A percentile compares a stretch with the other conserved stretches of the same genome.
Evolutionary conservation across 2,329 filamentous ascomycete genomes (phyloP).

Genomic region (Ascochyta pisi): DNA sequence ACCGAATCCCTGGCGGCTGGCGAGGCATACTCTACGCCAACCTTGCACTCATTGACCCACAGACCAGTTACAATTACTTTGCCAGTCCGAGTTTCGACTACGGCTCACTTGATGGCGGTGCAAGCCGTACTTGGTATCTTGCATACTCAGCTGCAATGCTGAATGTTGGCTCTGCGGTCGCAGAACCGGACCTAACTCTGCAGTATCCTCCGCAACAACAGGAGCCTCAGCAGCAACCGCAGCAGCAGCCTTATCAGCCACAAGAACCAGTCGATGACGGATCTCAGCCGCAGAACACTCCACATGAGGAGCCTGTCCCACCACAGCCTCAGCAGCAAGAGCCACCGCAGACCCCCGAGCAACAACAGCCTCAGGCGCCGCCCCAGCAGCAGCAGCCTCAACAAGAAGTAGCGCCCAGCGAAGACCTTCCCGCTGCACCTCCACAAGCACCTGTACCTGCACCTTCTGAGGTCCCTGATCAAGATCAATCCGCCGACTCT

Average conservation of each 20-base stretch:
- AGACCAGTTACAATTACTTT: conserved; percentile 78
- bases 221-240: background rate
- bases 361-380: background rate
- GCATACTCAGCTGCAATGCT: conserved; percentile 45
- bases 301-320: background rate
- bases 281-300: no score
- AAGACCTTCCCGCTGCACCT: background rate
- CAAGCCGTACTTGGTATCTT: conserved; percentile 55
- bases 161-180: conserved; percentile 1
- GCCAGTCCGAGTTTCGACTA: conserved; percentile 69
- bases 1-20: conserved; percentile 78
- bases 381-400: background rate
- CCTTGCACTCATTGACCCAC: conserved; percentile 77
- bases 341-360: background rate
- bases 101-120: conserved; percentile 79
- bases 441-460: background rate
- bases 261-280: no score
- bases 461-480: background rate
- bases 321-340: background rate
- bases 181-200: background rate
- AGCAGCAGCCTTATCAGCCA: background rate
- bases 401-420: background rate
- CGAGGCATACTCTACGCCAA: conserved; percentile 85
- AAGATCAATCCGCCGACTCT: background rate
- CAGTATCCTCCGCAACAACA: background rate